phyloP scores from a whole-genome alignment of 257 asterid species.

The Nyctanthes arbortristis region DNA sequence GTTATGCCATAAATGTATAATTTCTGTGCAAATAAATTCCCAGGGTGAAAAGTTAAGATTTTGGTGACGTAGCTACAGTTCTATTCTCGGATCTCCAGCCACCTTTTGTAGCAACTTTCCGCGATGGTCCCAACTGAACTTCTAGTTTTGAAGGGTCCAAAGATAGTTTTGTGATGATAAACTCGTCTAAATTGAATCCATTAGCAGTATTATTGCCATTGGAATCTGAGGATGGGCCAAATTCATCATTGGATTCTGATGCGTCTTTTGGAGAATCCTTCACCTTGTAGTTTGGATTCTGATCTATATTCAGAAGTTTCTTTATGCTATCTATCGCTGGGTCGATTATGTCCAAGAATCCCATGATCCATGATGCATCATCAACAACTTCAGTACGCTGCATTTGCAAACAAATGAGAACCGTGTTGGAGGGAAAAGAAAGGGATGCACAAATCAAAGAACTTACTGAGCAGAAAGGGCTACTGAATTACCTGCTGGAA shows the following conservation, averaged over 20 bases:
- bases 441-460: no score
- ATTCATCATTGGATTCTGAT: constrained; percentile 13
- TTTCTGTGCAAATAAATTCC: no score
- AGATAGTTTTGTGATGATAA: constrained; percentile 50
- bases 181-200: constrained; percentile 63
- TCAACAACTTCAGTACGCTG: constrained; percentile 94
- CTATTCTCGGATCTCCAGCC: constrained; percentile 26
- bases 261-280: constrained; percentile 21
- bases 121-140: constrained; percentile 38
- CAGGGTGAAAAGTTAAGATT: no score
- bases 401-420: no score
- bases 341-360: constrained; percentile 84
- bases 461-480: no score
- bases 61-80: constrained; percentile 24
- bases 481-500: constrained; percentile 99
- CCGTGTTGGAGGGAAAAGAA: no score
- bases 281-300: constrained; percentile 23
- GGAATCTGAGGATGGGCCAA: constrained; percentile 22
- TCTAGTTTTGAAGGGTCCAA: constrained; percentile 76
- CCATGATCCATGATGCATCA: constrained; percentile 95
- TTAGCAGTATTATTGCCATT: constrained; percentile 18
- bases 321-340: constrained; percentile 88
- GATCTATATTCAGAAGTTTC: constrained; percentile 50
- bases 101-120: constrained; percentile 24
- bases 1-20: no score